Evolutionary conservation across 1,284 basidiomycete genomes (phyloP), one percentile per base, ranked within the genome.

Genomic region (Athelia psychrophila): DNA sequence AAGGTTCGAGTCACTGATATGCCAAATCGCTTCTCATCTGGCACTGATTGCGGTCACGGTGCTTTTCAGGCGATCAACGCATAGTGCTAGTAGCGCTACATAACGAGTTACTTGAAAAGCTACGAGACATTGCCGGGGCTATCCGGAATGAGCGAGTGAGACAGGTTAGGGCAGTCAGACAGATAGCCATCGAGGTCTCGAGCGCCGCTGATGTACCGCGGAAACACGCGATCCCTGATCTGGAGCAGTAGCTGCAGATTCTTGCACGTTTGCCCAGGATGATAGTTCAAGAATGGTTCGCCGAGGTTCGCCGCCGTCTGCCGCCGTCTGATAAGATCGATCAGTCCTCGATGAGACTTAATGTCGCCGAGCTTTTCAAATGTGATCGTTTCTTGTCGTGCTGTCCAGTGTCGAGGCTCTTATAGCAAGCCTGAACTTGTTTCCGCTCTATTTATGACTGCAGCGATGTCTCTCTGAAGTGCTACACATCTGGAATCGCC

Each of bases 101-200:
- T 50, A 51, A 58, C 2, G 66, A 44, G 10, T 66, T 64, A 0
- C 66, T 68, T 1, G 48, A 44, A 0, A 58, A 50, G 6, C 56
- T 69, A 2, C 52, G 51, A 47, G 67, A 68, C 19, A 60, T 44
- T 71, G 40, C 44, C 3, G 60, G 68, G 0, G 67, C 66, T 6
- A 46, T 46, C 22, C 16, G 25, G 4, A 46, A 46, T 18, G 44
- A 23, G 44, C 44, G n/a, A 27, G 5, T 23, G 16, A 19, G 19
- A 8, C 24, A 46, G 22, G 44, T 46, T 23, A 46, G 24, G 44
- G 44, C 44, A 10, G 44, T 46, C 8, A 4, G 44, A 20, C 19
- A 27, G 16, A 46, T 46, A n/a, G 24, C 57, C 16, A 53, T 10
- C 44, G 20, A 30, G 10, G 30, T 19, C 8, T 20, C 50, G 13